phyloP scores from a whole-genome alignment of 2,329 filamentous ascomycete genomes.

The Alternaria sp. region DNA sequence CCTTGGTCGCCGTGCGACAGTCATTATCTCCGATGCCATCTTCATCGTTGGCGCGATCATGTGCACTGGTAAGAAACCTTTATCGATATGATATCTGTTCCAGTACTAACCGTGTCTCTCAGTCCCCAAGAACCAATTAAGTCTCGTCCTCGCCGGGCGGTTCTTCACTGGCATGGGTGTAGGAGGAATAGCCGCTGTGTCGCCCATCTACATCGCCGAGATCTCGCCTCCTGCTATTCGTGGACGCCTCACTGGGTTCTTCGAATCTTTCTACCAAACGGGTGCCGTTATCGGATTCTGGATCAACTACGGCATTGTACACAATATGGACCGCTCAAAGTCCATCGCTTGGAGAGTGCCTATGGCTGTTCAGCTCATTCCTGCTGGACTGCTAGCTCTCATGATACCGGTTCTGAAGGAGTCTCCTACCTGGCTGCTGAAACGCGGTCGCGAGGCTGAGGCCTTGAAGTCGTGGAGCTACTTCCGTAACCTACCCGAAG shows the following conservation, averaged over 20 bases:
- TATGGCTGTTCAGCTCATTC: slow-evolving; percentile 56
- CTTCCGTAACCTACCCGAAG: slow-evolving; percentile 54
- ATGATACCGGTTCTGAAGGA: slow-evolving; percentile 45
- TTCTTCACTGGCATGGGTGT: slow-evolving; percentile 49
- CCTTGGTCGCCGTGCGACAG: slow-evolving; percentile 59
- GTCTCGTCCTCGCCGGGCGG: slow-evolving; percentile 52
- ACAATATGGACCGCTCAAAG: slow-evolving; percentile 52
- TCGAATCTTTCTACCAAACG: slow-evolving; percentile 69
- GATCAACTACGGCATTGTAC: slow-evolving; percentile 51
- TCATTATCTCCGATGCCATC: slow-evolving; percentile 55
- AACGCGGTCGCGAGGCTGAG: slow-evolving; percentile 44
- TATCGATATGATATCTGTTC: background rate
- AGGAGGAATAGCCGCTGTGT: slow-evolving; percentile 48
- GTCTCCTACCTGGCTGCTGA: slow-evolving; percentile 41
- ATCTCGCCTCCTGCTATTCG: slow-evolving; percentile 66
- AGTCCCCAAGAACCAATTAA: slow-evolving; percentile 41
- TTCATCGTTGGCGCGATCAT: slow-evolving; percentile 52
- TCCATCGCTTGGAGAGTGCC: slow-evolving; percentile 69
- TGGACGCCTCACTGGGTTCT: slow-evolving; percentile 69
- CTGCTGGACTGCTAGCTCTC: slow-evolving; percentile 44
- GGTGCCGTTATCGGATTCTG: slow-evolving; percentile 59
- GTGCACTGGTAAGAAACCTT: slow-evolving; percentile 31
- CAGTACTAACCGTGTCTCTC: background rate
- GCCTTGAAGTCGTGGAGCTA: slow-evolving; percentile 50
- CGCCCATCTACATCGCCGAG: slow-evolving; percentile 48